Conservation (phyloP, 2,329 filamentous ascomycete genomes). For the Aspergillus neoniger region DNA sequence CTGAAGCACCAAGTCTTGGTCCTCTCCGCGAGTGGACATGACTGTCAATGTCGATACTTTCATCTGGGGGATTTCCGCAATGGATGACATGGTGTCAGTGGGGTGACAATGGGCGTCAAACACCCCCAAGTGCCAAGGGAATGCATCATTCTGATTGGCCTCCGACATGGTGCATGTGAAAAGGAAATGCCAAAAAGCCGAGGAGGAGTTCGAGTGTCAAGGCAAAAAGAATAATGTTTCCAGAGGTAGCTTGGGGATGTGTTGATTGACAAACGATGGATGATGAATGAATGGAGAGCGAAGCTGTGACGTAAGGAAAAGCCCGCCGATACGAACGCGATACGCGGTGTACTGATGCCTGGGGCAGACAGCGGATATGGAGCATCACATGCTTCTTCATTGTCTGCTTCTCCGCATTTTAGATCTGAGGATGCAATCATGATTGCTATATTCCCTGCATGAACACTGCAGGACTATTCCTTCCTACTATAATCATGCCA, state of each 20-base stretch:
- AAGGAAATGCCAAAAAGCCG: neutral
- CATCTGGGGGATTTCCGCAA: conserved; percentile 59
- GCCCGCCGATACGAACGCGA: neutral
- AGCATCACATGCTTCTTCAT: conserved; percentile 7
- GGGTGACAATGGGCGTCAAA: conserved; percentile 69
- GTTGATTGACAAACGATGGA: neutral
- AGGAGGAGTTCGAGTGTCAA: no score
- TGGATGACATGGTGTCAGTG: conserved; percentile 63
- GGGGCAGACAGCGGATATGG: neutral
- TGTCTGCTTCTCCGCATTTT: conserved; percentile 6
- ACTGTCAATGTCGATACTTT: conserved; percentile 59
- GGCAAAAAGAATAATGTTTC: neutral
- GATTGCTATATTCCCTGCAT: no score
- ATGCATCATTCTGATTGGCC: conserved; percentile 30
- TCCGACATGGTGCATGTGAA: conserved; percentile 3
- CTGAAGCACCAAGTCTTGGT: conserved; percentile 60
- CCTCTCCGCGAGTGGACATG: conserved; percentile 64
- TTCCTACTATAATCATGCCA: neutral
- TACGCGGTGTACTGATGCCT: conserved; percentile 5
- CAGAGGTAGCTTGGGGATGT: neutral
- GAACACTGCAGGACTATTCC: neutral
- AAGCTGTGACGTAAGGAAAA: conserved; percentile 6
- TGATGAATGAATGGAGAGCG: no score
- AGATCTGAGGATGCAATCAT: neutral
- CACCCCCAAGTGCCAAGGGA: conserved; percentile 65